These are phyloP conservation scores for Bolboschoenoplectus hybrid DNA, from an alignment of 202 grass and related monocot genomes.

Conservation along the genomic window DNA sequence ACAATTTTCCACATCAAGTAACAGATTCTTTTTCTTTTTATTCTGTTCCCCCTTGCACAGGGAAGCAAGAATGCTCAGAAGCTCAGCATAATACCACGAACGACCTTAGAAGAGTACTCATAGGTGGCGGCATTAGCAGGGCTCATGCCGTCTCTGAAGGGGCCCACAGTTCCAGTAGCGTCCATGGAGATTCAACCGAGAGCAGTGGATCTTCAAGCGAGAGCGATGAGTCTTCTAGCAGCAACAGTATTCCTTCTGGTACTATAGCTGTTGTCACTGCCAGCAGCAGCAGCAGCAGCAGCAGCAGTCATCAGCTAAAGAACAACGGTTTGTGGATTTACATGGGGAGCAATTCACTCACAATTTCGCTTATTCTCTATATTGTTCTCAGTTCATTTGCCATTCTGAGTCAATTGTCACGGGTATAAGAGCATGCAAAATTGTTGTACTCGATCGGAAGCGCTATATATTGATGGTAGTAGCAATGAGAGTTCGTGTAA, in stretches of 20 bases:
- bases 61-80: background rate
- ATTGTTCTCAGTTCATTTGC: background rate
- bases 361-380: background rate
- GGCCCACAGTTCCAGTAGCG: background rate
- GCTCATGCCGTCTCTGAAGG: background rate
- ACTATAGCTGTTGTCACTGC: background rate
- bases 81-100: background rate
- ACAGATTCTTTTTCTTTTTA: background rate
- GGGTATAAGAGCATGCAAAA: background rate
- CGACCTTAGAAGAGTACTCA: slow-evolving; percentile 10
- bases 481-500: background rate
- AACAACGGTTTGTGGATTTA: background rate
- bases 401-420: background rate
- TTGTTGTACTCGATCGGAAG: background rate
- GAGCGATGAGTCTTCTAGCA: background rate
- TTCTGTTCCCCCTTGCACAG: background rate
- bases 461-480: background rate
- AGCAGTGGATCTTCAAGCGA: background rate
- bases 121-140: background rate
- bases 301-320: background rate
- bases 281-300: background rate
- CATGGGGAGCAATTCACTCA: background rate
- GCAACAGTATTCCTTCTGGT: background rate
- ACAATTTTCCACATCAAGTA: background rate
- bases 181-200: background rate